Evolutionary conservation across 129 eudicot species (phyloP).

Genomic region (Arctium minus): DNA sequence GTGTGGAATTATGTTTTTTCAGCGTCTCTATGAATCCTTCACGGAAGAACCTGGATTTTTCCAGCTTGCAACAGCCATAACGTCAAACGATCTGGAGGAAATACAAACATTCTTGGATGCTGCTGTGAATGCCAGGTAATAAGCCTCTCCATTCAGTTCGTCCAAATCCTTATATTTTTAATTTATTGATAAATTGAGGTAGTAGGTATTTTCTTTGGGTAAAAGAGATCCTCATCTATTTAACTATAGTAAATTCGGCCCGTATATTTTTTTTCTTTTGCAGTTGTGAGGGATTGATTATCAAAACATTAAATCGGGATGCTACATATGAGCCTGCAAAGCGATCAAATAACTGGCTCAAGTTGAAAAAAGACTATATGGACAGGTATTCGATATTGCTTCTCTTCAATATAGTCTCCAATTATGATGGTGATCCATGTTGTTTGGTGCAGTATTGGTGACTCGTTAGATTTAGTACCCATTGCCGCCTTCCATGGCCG

Average conservation of each 20-base stretch:
- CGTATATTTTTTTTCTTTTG: not conserved
- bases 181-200: not conserved
- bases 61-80: conserved; percentile 72
- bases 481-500: conserved; percentile 93
- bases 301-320: conserved; percentile 75
- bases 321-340: conserved; percentile 97
- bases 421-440: not conserved
- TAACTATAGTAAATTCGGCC: not conserved
- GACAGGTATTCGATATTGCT: conserved; percentile 49
- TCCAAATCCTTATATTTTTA: not conserved
- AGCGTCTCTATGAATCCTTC: conserved; percentile 79
- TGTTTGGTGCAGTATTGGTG: conserved; percentile 70
- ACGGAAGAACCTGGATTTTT: conserved; percentile 70
- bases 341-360: conserved; percentile 90
- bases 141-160: not conserved
- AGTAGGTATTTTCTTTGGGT: not conserved
- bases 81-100: conserved; percentile 86
- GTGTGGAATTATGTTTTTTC: conserved; percentile 15
- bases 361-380: conserved; percentile 93
- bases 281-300: conserved; percentile 91
- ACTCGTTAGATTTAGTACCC: conserved; percentile 90
- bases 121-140: conserved; percentile 76
- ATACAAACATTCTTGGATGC: conserved; percentile 82
- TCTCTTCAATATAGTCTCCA: not conserved
- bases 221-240: not conserved